Percentiles rank a stretch among this genome's conserved stretches.
Conservation (phyloP, 805 yeast genomes). For the Hanseniaspora meyeri region DNA sequence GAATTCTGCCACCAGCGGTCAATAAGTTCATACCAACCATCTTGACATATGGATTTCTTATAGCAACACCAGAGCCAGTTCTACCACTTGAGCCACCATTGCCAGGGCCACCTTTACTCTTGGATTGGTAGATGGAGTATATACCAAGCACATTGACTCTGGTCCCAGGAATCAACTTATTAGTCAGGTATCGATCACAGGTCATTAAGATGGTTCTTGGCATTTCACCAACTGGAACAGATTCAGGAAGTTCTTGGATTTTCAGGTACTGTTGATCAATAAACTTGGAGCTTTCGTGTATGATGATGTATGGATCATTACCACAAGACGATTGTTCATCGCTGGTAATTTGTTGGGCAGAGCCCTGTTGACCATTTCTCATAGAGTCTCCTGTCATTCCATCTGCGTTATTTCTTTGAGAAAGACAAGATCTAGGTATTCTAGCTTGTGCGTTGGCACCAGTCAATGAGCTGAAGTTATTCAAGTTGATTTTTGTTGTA, state of each 20-base stretch:
- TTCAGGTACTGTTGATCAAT: slow-evolving; percentile 91
- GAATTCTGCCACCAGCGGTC: slow-evolving; percentile 63
- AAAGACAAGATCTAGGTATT: slow-evolving; percentile 27
- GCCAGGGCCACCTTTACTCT: slow-evolving; percentile 30
- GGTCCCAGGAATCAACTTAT: slow-evolving; percentile 88
- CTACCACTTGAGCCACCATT: slow-evolving; percentile 30
- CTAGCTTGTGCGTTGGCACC: slow-evolving; percentile 20
- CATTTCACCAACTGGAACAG: slow-evolving; percentile 98
- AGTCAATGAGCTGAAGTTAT: slow-evolving; percentile 27
- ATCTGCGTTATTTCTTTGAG: slow-evolving; percentile 17
- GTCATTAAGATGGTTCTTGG: slow-evolving; percentile 85
- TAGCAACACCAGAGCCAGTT: slow-evolving; percentile 46
- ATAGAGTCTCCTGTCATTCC: slow-evolving; percentile 10
- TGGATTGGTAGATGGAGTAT: slow-evolving; percentile 78
- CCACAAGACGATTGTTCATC: slow-evolving; percentile 48
- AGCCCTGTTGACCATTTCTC: slow-evolving; percentile 12
- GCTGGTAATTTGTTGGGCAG: slow-evolving; percentile 19
- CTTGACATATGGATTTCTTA: slow-evolving; percentile 80
- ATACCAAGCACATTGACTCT: slow-evolving; percentile 86
- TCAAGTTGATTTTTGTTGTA: slow-evolving; percentile 44
- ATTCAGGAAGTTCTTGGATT: slow-evolving; percentile 93
- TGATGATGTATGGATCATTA: slow-evolving; percentile 80
- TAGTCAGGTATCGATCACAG: slow-evolving; percentile 80
- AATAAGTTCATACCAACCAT: slow-evolving; percentile 61
- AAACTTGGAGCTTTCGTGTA: slow-evolving; percentile 86